phyloP scores from a whole-genome alignment of 2,329 filamentous ascomycete species.

The Magnaporthiopsis poae region DNA sequence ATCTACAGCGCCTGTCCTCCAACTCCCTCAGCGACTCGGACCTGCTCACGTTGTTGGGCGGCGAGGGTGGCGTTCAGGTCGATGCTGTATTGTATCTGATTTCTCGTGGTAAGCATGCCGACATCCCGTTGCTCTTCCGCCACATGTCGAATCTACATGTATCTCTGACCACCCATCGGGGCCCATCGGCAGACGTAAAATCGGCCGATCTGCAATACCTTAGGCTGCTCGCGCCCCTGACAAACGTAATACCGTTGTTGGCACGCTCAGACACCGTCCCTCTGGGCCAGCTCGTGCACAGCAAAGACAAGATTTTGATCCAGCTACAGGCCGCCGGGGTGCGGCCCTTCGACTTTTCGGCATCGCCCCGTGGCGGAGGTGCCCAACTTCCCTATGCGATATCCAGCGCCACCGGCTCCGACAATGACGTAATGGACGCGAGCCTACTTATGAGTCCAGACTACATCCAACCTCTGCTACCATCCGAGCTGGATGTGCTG shows the following conservation, averaged over 20 bases:
- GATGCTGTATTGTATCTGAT: constrained; percentile 81
- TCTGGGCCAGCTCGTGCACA: constrained; percentile 40
- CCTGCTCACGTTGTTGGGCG: constrained; percentile 65
- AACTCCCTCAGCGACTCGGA: constrained; percentile 63
- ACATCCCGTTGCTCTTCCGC: neutral
- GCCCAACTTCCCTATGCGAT: constrained; percentile 54
- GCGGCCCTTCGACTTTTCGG: constrained; percentile 57
- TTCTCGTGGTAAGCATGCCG: constrained; percentile 47
- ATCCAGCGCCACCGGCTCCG: constrained; percentile 61
- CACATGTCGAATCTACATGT: neutral
- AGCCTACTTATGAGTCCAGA: constrained; percentile 87
- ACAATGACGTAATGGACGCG: constrained; percentile 80
- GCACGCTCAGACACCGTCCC: constrained; percentile 64
- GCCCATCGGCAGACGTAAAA: constrained; percentile 39
- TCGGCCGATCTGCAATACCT: constrained; percentile 62
- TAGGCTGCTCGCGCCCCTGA: constrained; percentile 57
- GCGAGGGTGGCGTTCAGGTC: constrained; percentile 72
- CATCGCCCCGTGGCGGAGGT: constrained; percentile 17
- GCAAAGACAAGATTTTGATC: constrained; percentile 50
- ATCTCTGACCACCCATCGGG: neutral
- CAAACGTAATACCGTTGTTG: constrained; percentile 77
- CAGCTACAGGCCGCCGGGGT: constrained; percentile 50
- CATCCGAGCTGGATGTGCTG: constrained; percentile 62
- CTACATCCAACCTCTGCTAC: constrained; percentile 70
- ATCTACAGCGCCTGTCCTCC: constrained; percentile 53